Evolutionary conservation across 2,329 filamentous ascomycete genomes (phyloP), one percentile per base, ranked within the genome.

Genomic region (Paracamarosporium sp.): DNA sequence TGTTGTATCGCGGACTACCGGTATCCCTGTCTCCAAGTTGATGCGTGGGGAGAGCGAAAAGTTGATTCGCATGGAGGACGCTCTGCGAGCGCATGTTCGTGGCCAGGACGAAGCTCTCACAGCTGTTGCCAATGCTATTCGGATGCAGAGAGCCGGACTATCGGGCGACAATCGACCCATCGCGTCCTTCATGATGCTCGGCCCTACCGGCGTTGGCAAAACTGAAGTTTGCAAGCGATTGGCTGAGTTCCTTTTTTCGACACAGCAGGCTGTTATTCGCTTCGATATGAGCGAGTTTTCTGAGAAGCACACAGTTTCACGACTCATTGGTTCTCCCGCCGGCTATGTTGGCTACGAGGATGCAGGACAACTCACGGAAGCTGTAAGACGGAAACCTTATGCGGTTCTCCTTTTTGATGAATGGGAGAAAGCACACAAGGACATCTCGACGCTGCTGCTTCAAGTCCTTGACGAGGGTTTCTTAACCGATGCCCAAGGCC

Each of bases 231-330:
- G 93, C 83, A 98, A 98, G 83, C 94, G 96, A 75, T 89, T 99
- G 67, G 95, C 95, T 1, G 86, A 85, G 56, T 98, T 97, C 80
- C 82, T 99, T 35, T 99, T 98, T 79, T 95, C 91, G 0, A 97
- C 92, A 1, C 92, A 97, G 68, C 88, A 88, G 27, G 94, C 95
- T 2, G 92, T 99, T 25, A 87, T 97, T 31, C 86, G 95, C 31
- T 98, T 98, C 76, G 95, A 98, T 77, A 98, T 98, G 95, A 92
- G 88, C 68, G 95, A 99, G 73, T 98, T 97, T 75, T 93, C 96
- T 73, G 95, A 98, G 74, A 97, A 96, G 77, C 94, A 98, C 73
- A 98, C 95, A 3, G 91, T 98, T 55, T 96, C 92, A 27, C 86
- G 94, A 17, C 85, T 98, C 30, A 97, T 98, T 64, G 95, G 95